These are phyloP conservation scores for Sporisorium exsertum DNA, from an alignment of 1,284 basidiomycete species.

Conservation along the genomic window DNA sequence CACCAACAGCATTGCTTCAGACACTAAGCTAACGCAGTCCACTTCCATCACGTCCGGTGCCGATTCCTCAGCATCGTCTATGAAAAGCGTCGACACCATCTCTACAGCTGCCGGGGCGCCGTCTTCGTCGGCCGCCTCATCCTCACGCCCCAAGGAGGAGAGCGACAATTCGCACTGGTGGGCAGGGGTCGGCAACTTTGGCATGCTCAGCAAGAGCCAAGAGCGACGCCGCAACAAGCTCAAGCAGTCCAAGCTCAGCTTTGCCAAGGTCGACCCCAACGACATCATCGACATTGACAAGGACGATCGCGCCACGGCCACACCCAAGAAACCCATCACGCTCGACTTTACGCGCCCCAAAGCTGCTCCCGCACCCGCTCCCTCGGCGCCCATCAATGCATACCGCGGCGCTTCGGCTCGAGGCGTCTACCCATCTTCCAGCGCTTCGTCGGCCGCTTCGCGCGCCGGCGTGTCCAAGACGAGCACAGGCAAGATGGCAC, in stretches of 20 bases:
- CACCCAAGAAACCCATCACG: slow-evolving; percentile 39
- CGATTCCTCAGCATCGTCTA: slow-evolving; percentile 5
- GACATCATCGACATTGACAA: slow-evolving; percentile 54
- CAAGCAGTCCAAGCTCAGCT: slow-evolving; percentile 60
- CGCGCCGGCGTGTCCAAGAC: slow-evolving; percentile 21
- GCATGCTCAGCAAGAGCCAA: slow-evolving; percentile 36
- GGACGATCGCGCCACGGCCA: slow-evolving; percentile 8
- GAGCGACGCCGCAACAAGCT: slow-evolving; percentile 41
- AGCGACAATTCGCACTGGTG: slow-evolving; percentile 49
- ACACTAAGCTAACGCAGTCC: slow-evolving; percentile 22
- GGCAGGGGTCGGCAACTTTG: slow-evolving; percentile 40
- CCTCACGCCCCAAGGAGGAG: slow-evolving; percentile 10
- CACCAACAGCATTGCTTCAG: slow-evolving; percentile 33
- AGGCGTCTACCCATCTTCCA: slow-evolving; percentile 16
- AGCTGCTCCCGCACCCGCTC: slow-evolving; percentile 19
- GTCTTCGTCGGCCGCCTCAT: slow-evolving; percentile 2
- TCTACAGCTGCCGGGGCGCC: background rate
- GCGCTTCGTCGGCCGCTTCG: slow-evolving; percentile 18
- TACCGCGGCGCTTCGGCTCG: slow-evolving; percentile 43
- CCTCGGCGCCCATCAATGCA: slow-evolving; percentile 51
- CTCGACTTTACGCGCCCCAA: slow-evolving; percentile 43
- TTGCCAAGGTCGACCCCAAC: slow-evolving; percentile 37
- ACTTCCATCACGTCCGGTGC: background rate
- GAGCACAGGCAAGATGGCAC: slow-evolving; percentile 49
- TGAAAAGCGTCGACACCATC: slow-evolving; percentile 8